Evolutionary conservation across 2,329 filamentous ascomycete species (phyloP).

Genomic region (Ceratocystiopsis minuta): DNA sequence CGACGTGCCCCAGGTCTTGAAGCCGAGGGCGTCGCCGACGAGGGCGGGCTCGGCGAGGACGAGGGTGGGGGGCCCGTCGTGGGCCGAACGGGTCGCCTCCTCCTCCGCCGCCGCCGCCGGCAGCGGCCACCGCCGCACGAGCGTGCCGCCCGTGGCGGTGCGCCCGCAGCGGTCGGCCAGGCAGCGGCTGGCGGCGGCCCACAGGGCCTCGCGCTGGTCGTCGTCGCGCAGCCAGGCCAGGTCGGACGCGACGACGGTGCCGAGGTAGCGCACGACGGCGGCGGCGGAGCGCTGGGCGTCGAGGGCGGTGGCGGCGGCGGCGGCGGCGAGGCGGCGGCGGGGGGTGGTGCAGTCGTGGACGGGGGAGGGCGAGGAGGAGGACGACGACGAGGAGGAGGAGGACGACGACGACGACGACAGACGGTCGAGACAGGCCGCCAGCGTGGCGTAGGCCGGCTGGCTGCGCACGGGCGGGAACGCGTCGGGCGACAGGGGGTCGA

Average conservation of each 20-base stretch:
- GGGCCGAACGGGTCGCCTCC: too few relatives aligned
- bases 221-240: slow-evolving; percentile 53
- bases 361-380: too few relatives aligned
- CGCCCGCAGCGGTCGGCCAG: slow-evolving; percentile 77
- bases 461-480: slow-evolving; percentile 75
- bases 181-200: slow-evolving; percentile 61
- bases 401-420: slow-evolving; percentile 38
- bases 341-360: slow-evolving; percentile 20
- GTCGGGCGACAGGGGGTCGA: slow-evolving; percentile 14
- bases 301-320: slow-evolving; percentile 23
- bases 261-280: slow-evolving; percentile 47
- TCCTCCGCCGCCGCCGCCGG: slow-evolving; percentile 10
- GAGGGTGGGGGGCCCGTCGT: slow-evolving; percentile 32
- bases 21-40: slow-evolving; percentile 70
- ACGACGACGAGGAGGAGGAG: slow-evolving; percentile 20
- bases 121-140: slow-evolving; percentile 37
- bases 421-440: slow-evolving; percentile 47
- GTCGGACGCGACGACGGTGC: slow-evolving; percentile 46
- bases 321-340: slow-evolving; percentile 22
- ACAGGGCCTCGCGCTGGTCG: slow-evolving; percentile 47
- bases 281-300: slow-evolving; percentile 18
- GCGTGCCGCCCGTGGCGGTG: slow-evolving; percentile 33
- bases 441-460: slow-evolving; percentile 45
- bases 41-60: slow-evolving; percentile 71
- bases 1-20: slow-evolving; percentile 92